A percentile compares a stretch with the other conserved stretches of the same genome.
phyloP scores from a whole-genome alignment of 2,329 filamentous ascomycete species.

The Fusarium falciforme region DNA sequence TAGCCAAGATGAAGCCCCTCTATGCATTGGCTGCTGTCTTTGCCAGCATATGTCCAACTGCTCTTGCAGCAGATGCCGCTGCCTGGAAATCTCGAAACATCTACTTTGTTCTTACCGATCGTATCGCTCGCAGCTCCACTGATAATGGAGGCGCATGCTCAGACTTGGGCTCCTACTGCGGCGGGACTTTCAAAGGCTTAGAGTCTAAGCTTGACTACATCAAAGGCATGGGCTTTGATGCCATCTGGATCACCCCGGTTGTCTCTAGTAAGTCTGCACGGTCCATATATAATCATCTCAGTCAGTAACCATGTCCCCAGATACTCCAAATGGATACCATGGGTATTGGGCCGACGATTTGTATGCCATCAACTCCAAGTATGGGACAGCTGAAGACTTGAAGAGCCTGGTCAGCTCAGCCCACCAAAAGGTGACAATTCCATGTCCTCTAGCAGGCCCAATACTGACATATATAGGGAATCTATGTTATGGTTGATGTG shows the following conservation, averaged over 20 bases:
- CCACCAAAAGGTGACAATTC: slow-evolving; percentile 22
- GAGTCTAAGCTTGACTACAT: slow-evolving; percentile 72
- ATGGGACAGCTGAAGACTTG: slow-evolving; percentile 21
- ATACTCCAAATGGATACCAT: slow-evolving; percentile 30
- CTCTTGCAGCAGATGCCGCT: slow-evolving; percentile 47
- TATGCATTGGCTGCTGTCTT: slow-evolving; percentile 12
- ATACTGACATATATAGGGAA: slow-evolving; percentile 33
- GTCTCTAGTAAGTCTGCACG: slow-evolving; percentile 52
- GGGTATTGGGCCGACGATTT: slow-evolving; percentile 35
- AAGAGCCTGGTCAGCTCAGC: slow-evolving; percentile 28
- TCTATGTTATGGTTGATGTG: slow-evolving; percentile 71
- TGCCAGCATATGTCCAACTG: slow-evolving; percentile 10
- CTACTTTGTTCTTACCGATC: slow-evolving; percentile 69
- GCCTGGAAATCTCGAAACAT: slow-evolving; percentile 67
- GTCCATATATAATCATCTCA: neutral
- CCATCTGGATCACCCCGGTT: slow-evolving; percentile 70
- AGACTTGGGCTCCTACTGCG: slow-evolving; percentile 64
- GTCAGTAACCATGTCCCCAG: neutral
- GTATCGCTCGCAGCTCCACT: slow-evolving; percentile 59
- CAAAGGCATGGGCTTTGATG: slow-evolving; percentile 69
- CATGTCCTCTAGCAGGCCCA: neutral
- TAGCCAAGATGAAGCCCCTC: slow-evolving; percentile 19
- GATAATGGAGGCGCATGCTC: slow-evolving; percentile 59
- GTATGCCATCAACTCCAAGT: slow-evolving; percentile 26
- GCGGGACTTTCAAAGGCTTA: slow-evolving; percentile 70